phyloP scores from a whole-genome alignment of 805 yeast genomes.

The Pichia nakasei region DNA sequence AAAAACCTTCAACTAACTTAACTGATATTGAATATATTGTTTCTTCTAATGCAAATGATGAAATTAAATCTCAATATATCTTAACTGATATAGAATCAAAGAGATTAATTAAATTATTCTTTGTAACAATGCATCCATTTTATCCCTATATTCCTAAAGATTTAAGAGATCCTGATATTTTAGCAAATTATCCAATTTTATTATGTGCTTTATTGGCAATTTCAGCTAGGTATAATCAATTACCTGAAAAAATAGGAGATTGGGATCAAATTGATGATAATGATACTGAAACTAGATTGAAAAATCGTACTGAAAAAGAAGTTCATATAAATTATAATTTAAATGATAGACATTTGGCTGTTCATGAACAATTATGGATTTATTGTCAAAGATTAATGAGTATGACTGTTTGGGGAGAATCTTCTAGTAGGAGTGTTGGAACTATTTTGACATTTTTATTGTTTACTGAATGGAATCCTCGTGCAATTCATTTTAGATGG shows the following conservation, averaged over 20 bases:
- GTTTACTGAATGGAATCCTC: slow-evolving; percentile 92
- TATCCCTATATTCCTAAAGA: slow-evolving; percentile 81
- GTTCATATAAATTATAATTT: slow-evolving; percentile 13
- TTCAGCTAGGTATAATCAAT: slow-evolving; percentile 65
- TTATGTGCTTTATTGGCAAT: slow-evolving; percentile 76
- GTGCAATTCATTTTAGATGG: slow-evolving; percentile 88
- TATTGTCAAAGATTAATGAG: slow-evolving; percentile 75
- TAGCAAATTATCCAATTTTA: slow-evolving; percentile 74
- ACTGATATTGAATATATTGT: slow-evolving; percentile 62
- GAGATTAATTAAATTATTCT: slow-evolving; percentile 50
- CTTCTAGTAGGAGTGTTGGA: slow-evolving; percentile 78
- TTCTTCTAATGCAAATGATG: slow-evolving; percentile 10
- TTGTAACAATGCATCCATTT: slow-evolving; percentile 76
- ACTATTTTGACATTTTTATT: slow-evolving; percentile 77
- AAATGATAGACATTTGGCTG: slow-evolving; percentile 36
- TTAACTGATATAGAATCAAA: slow-evolving; percentile 57
- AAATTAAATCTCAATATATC: slow-evolving; percentile 21
- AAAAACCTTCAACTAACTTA: slow-evolving; percentile 38
- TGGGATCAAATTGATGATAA: slow-evolving; percentile 5
- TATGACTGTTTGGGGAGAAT: slow-evolving; percentile 91
- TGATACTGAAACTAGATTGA: slow-evolving; percentile 3
- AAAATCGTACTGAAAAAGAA: slow-evolving; percentile 15
- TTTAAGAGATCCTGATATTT: slow-evolving; percentile 52
- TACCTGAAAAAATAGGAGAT: slow-evolving; percentile 30
- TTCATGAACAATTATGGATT: slow-evolving; percentile 78